phyloP scores from a whole-genome alignment of 257 asterid species.

The Solanum megistacrolobum region DNA sequence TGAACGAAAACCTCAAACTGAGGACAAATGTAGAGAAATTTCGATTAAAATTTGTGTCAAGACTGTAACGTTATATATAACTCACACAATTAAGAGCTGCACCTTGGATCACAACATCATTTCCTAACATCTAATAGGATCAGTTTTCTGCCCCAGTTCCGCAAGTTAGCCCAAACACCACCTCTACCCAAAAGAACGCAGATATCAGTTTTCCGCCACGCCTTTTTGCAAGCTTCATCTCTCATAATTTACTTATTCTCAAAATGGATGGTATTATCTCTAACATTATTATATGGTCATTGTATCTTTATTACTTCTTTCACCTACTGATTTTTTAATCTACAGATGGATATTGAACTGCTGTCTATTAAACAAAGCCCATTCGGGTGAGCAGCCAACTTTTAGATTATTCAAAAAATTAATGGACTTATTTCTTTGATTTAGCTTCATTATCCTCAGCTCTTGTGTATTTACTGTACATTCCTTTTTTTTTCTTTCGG shows the following conservation, averaged over 20 bases:
- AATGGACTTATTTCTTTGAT: background rate
- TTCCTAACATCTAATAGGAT: background rate
- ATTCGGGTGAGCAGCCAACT: conserved; percentile 51
- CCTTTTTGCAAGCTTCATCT: background rate
- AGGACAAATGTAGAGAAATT: background rate
- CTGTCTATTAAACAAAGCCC: conserved; percentile 84
- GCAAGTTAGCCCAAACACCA: background rate
- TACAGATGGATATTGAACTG: conserved; percentile 81
- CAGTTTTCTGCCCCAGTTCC: background rate
- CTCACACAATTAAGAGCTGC: background rate
- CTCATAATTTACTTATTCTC: background rate
- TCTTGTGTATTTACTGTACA: background rate
- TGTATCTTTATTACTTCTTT: background rate
- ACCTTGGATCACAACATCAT: background rate
- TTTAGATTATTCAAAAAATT: background rate
- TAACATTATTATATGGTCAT: background rate
- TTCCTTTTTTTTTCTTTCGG: background rate
- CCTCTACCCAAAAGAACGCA: background rate
- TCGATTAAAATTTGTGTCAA: background rate
- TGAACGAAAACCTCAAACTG: background rate
- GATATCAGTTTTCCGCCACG: background rate
- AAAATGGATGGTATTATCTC: background rate
- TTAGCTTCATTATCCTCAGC: background rate
- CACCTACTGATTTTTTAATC: background rate
- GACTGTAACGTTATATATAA: background rate